These are phyloP conservation scores for Geotrichum restrictum DNA, from an alignment of 1,139 yeast genomes.

Conservation along the genomic window DNA sequence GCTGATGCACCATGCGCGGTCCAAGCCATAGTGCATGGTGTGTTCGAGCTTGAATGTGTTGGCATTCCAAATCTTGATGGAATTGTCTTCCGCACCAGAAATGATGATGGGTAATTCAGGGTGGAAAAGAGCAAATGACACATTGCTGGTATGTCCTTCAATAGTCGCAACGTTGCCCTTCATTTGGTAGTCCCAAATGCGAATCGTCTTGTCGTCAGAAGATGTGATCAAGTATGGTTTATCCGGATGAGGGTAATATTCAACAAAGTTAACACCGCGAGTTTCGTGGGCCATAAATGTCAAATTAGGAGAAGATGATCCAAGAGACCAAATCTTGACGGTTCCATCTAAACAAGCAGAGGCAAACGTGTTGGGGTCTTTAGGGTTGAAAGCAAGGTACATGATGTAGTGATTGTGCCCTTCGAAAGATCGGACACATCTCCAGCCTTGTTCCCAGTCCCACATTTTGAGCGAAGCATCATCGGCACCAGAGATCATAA, in stretches of 20 bases:
- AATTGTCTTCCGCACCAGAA: slow-evolving; percentile 86
- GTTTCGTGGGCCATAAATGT: slow-evolving; percentile 87
- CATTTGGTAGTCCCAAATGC: slow-evolving; percentile 96
- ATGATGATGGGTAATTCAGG: slow-evolving; percentile 87
- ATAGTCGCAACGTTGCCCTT: slow-evolving; percentile 91
- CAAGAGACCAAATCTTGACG: slow-evolving; percentile 93
- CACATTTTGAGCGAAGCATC: slow-evolving; percentile 87
- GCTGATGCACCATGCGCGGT: slow-evolving; percentile 95
- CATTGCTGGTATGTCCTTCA: slow-evolving; percentile 90
- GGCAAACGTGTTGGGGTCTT: slow-evolving; percentile 96
- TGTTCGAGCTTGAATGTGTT: slow-evolving; percentile 81
- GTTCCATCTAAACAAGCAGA: slow-evolving; percentile 95
- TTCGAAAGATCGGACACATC: slow-evolving; percentile 80
- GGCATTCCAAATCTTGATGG: slow-evolving; percentile 93
- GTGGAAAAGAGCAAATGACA: slow-evolving; percentile 93
- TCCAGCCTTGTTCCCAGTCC: slow-evolving; percentile 94
- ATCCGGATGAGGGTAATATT: slow-evolving; percentile 93
- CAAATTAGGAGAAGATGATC: slow-evolving; percentile 84
- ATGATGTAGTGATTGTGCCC: slow-evolving; percentile 96
- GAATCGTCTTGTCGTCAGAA: slow-evolving; percentile 86
- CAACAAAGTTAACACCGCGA: slow-evolving; percentile 92
- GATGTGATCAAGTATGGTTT: slow-evolving; percentile 92
- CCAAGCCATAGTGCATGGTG: slow-evolving; percentile 83
- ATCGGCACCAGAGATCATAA: slow-evolving; percentile 83
- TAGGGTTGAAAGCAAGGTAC: slow-evolving; percentile 93